A percentile compares a stretch with the other conserved stretches of the same genome.
phyloP scores from a whole-genome alignment of 2,329 filamentous ascomycete genomes.

The Aspergillus transmontanensis region DNA sequence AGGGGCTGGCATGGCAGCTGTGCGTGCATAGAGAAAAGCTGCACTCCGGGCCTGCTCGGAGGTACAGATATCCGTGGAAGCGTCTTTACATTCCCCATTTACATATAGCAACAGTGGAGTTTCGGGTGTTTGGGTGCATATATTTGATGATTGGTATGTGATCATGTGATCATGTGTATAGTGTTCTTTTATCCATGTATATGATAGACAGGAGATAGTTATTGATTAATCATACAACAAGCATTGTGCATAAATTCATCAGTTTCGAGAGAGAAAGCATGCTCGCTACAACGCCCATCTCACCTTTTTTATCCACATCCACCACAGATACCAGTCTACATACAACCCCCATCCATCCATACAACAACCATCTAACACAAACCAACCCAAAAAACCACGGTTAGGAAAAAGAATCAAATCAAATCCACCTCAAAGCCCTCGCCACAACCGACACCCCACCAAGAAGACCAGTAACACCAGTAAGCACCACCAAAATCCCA shows the following conservation, averaged over 20 bases:
- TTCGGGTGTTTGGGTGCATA: conserved; percentile 1
- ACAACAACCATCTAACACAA: not conserved
- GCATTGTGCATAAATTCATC: not conserved
- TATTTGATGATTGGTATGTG: not conserved
- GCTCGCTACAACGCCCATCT: not conserved
- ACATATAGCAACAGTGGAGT: conserved; percentile 1
- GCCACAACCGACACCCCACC: conserved; percentile 29
- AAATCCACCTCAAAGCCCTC: conserved; percentile 23
- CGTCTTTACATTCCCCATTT: not conserved
- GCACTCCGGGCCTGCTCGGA: not conserved
- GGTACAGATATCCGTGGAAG: not conserved
- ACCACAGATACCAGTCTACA: not conserved
- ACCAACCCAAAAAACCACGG: not conserved
- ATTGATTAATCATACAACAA: not conserved
- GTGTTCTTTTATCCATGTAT: not conserved
- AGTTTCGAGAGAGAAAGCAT: not conserved
- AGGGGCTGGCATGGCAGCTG: not conserved
- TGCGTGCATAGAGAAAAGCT: not conserved
- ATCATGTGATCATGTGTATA: conserved; percentile 1
- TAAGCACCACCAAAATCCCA: conserved; percentile 32
- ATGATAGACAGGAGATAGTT: not conserved
- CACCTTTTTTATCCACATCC: not conserved
- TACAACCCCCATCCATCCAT: not conserved
- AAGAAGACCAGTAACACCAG: conserved; percentile 28
- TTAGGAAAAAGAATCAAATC: not conserved